Evolutionary conservation across 768 basidiomycete genomes (phyloP).

Genomic region (Termitomyces titanicus): DNA sequence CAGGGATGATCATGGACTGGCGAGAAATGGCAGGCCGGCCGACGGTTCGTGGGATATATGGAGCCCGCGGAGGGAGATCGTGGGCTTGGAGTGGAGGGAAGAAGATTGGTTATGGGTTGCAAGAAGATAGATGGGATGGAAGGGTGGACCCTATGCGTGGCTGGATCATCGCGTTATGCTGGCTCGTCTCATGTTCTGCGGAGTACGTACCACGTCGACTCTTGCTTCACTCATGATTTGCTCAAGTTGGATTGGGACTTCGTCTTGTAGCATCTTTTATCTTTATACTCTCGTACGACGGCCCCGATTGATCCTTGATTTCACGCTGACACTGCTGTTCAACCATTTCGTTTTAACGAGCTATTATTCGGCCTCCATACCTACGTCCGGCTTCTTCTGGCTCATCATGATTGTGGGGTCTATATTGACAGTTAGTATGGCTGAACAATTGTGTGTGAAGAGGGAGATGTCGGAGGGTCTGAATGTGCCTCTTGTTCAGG

Average conservation of each 20-base stretch:
- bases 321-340: conserved; percentile 85
- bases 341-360: conserved; percentile 92
- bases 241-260: neutral
- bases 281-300: conserved; percentile 85
- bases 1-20: conserved; percentile 97
- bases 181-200: conserved; percentile 76
- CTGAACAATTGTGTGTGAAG: conserved; percentile 89
- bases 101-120: conserved; percentile 60
- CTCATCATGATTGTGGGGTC: conserved; percentile 68
- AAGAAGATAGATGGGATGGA: conserved; percentile 58
- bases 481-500: conserved; percentile 42
- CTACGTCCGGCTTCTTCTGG: conserved; percentile 95
- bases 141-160: conserved; percentile 76
- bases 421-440: conserved; percentile 69
- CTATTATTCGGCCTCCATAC: conserved; percentile 80
- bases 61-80: conserved; percentile 60
- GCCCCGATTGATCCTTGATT: conserved; percentile 94
- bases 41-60: conserved; percentile 65
- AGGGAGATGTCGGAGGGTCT: conserved; percentile 89
- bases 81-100: conserved; percentile 82
- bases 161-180: conserved; percentile 87
- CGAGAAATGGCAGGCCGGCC: conserved; percentile 87
- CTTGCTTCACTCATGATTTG: neutral
- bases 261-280: conserved; percentile 56
- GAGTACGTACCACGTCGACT: conserved; percentile 60